Base-by-base conservation (phyloP, 1,284 basidiomycete genomes). In the Trichosporon asahii region DNA sequence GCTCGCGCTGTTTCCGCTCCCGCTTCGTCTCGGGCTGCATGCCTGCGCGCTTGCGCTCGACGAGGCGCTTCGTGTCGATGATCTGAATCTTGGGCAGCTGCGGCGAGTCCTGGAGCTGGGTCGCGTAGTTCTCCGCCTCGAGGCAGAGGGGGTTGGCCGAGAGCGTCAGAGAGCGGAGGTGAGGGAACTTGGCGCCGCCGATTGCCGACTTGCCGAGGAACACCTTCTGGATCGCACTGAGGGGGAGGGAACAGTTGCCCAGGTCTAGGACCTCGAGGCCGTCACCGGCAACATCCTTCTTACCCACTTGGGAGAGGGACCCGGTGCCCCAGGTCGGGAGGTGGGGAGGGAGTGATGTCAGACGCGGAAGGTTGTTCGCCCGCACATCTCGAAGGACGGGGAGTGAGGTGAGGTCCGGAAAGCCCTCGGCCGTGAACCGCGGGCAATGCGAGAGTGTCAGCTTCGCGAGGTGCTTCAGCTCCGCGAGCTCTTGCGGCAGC, bases 401-500 rank as follows among this genome's bases (percentile, higher is more conserved):
- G 15, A 83, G 74, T 0, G 72, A 1, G 27, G 81, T 71, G 37
- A 84, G 71, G 68, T 82, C 77, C 5, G 80, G 79, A 11, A 83
- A 69, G 0, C 74, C 73, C 0, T 70, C n/a, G 9, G 76, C 67
- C 9, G 76, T 68, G 2, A 83, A 70, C 15, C 72, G 72, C 9
- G 81, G 78, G 65, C 80, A 83, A 70, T 83, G 81, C 4, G 79
- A 80, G 70, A 81, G 77, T 0, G 81, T 79, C 68, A 83, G 70
- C 69, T 83, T 83, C 60, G 79, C 72, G 37, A 83, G 78, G 60
- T 83, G 76, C 33, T 69, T 69, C 0, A 79, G 71, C 0, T 40
- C 21, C 0, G 74, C 70, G 8, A 82, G 73, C 1, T 77, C 31
- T 0, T 63, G 1, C 3, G 80, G 80, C 7, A 80, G 72, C 3